These are phyloP conservation scores for Dictyostelium purpureum DNA, from an alignment of 78 protist species.

Conservation along the genomic window DNA sequence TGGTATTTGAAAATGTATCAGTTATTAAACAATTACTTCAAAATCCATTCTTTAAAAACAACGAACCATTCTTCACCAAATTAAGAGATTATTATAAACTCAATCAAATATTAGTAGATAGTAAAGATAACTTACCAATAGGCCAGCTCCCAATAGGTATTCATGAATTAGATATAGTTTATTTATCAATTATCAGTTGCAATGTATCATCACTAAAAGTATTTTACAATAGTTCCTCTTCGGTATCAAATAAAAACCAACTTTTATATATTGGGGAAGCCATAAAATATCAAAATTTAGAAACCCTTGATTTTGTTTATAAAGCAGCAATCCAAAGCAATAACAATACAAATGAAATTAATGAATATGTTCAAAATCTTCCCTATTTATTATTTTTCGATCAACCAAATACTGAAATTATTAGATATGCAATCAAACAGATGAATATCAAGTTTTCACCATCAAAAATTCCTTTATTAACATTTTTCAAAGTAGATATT, in stretches of 20 bases:
- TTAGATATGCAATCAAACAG: background rate
- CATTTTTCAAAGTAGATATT: background rate
- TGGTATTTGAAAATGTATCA: background rate
- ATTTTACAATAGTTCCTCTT: background rate
- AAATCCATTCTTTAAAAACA: background rate
- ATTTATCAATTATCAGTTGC: background rate
- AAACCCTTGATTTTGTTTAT: background rate
- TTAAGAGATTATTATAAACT: background rate
- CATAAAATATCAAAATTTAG: background rate
- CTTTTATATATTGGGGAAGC: background rate
- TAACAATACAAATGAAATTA: background rate
- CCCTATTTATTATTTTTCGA: too few species aligned
- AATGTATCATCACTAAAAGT: background rate
- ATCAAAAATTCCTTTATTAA: background rate
- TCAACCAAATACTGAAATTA: background rate
- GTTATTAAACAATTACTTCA: background rate
- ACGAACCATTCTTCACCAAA: background rate
- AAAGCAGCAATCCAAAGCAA: background rate
- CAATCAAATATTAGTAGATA: background rate
- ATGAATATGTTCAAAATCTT: too few species aligned
- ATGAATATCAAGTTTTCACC: background rate
- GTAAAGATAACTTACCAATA: background rate
- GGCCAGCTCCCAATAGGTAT: too few species aligned
- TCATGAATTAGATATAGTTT: background rate
- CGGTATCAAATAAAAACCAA: background rate